Base-by-base conservation (phyloP, 164 flowering plant genomes). In the Chimonanthus salicifolius region DNA sequence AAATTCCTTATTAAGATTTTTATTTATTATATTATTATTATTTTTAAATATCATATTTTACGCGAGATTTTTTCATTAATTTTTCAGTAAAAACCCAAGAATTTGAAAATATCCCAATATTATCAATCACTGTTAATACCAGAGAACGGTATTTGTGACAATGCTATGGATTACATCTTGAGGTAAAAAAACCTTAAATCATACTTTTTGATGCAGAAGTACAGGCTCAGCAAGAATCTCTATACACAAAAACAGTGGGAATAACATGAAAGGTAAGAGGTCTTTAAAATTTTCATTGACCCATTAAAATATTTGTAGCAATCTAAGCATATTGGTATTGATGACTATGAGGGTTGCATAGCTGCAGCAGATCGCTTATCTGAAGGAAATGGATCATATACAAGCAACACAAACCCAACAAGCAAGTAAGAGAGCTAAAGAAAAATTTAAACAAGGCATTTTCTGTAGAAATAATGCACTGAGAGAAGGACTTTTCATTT, bases 171-270 rank as follows among this genome's bases (percentile, higher is more conserved):
- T 43, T 65, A 47, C 7, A 13, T 47, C 62, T 44, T 67, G 13
- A 16, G 21, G 49, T n/a, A 15, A 46, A 45, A 47, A 58, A 45
- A 64, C 70, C 33, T 33, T 78, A 76, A 81, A 45, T 74, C 43
- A 48, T 58, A 18, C 48, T 70, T 82, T 75, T 76, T 65, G 44
- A 45, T 33, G 76, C 94, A 94, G 98, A 94, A 94, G 78, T 90
- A 89, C 84, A 87, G 98, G 78, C 89, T 90, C 60, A 89, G 97
- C 73, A 94, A 91, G 82, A 89, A 88, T 83, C 80, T 89, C 50
- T 89, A 88, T 71, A 92, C 88, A 71, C 96, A 92, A 80, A 76
- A 90, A 75, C 68, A 77, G 48, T 73, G 89, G 82, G 18, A 75
- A 73, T 62, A 84, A 67, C 81, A 90, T 85, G 85, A 76, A 75